These are phyloP conservation scores for Geoglossum cookeanum DNA, from an alignment of 2,329 filamentous ascomycete genomes.

Conservation along the genomic window DNA sequence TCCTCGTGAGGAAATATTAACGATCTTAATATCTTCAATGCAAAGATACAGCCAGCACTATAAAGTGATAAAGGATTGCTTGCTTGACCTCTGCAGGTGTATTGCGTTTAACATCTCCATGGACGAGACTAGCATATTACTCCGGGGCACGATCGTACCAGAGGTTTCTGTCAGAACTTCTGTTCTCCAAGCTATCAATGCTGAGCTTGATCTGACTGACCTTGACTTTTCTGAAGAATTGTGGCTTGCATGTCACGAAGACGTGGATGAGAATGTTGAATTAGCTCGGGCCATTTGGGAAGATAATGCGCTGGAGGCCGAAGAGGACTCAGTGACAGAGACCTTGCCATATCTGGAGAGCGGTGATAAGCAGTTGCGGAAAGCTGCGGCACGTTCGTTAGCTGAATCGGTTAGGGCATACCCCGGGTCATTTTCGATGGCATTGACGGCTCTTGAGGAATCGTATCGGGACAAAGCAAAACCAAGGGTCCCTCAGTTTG, in stretches of 20 bases:
- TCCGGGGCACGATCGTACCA: conserved; percentile 59
- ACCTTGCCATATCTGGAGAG: conserved; percentile 66
- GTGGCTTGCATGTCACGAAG: conserved; percentile 85
- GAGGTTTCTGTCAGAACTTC: conserved; percentile 66
- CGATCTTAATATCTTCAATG: conserved; percentile 61
- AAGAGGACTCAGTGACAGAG: conserved; percentile 41
- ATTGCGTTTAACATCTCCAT: conserved; percentile 62
- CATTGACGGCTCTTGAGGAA: conserved; percentile 46
- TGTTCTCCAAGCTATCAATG: conserved; percentile 72
- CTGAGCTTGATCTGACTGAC: conserved; percentile 82
- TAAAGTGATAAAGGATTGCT: conserved; percentile 82
- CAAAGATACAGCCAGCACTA: conserved; percentile 83
- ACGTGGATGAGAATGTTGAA: conserved; percentile 69
- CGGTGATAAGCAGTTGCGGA: conserved; percentile 61
- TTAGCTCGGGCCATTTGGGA: conserved; percentile 84
- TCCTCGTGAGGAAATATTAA: conserved; percentile 55
- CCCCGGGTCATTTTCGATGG: conserved; percentile 36
- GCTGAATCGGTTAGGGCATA: conserved; percentile 51
- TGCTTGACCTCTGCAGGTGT: conserved; percentile 68
- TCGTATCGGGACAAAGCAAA: conserved; percentile 66
- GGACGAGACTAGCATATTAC: conserved; percentile 56
- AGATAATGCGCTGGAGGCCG: conserved; percentile 63
- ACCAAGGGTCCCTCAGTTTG: conserved; percentile 62
- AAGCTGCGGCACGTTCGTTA: conserved; percentile 64
- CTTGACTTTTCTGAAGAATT: conserved; percentile 74